phyloP scores from a whole-genome alignment of 202 grass and related monocot species.

The Carex arenaria region DNA sequence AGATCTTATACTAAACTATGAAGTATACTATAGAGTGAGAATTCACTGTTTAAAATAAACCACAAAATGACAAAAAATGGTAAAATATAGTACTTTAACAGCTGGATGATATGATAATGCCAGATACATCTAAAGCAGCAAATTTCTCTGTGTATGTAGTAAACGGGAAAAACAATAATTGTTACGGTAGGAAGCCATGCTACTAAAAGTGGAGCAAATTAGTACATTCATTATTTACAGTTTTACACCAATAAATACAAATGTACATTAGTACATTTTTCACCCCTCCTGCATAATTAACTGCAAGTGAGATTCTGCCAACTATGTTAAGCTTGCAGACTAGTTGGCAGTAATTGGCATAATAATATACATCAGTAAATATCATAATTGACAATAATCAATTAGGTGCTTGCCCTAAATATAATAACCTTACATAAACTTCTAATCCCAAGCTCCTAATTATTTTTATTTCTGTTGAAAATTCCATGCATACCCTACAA shows the following conservation, averaged over 20 bases:
- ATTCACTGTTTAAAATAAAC: background rate
- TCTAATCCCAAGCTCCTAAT: conserved; percentile 31
- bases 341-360: conserved; percentile 42
- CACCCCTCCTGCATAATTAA: conserved; percentile 43
- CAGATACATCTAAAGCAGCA: background rate
- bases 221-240: conserved; percentile 7
- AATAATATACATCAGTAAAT: conserved; percentile 34
- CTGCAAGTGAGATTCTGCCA: conserved; percentile 29
- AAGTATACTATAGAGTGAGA: background rate
- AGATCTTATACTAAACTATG: background rate
- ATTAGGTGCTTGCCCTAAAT: conserved; percentile 13
- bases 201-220: background rate
- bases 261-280: conserved; percentile 43
- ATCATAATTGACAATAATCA: conserved; percentile 24
- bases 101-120: background rate
- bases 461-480: conserved; percentile 26
- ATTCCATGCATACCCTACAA: conserved; percentile 35
- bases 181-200: background rate
- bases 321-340: conserved; percentile 58
- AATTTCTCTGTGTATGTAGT: background rate
- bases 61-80: background rate
- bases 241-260: conserved; percentile 40
- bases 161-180: background rate
- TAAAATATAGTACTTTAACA: background rate
- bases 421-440: conserved; percentile 25